Percentiles rank a stretch among this genome's conserved stretches.
These are phyloP conservation scores for Megacollybia platyphylla DNA, from an alignment of 1,284 basidiomycete species.

Conservation along the genomic window DNA sequence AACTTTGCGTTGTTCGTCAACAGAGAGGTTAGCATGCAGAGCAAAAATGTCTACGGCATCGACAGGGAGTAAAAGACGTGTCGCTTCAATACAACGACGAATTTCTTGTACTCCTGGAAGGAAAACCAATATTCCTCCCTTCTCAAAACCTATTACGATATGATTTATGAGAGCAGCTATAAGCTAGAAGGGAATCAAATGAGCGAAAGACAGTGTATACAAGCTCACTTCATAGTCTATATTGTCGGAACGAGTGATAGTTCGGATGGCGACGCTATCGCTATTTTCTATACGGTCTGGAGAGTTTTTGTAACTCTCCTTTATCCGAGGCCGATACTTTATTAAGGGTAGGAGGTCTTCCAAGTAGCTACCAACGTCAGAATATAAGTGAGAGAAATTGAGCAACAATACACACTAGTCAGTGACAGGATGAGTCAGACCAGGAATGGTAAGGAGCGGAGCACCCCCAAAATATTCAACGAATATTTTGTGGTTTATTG, in stretches of 20 bases:
- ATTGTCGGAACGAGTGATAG: slow-evolving; percentile 46
- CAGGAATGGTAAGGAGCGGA: slow-evolving; percentile 77
- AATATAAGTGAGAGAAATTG: neutral
- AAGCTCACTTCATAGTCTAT: slow-evolving; percentile 61
- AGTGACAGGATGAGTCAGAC: slow-evolving; percentile 68
- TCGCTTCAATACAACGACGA: slow-evolving; percentile 63
- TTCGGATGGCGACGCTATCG: slow-evolving; percentile 46
- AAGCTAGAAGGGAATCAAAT: slow-evolving; percentile 28
- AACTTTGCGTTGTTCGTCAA: slow-evolving; percentile 73
- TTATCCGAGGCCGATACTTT: slow-evolving; percentile 27
- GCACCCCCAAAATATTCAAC: slow-evolving; percentile 72
- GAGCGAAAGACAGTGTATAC: neutral
- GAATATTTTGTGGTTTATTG: slow-evolving; percentile 82
- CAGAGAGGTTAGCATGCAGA: slow-evolving; percentile 84
- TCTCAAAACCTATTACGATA: slow-evolving; percentile 31
- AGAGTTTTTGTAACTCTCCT: slow-evolving; percentile 8
- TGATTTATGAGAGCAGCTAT: slow-evolving; percentile 57
- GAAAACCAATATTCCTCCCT: slow-evolving; percentile 76
- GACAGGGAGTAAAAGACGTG: slow-evolving; percentile 28
- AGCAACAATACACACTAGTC: slow-evolving; percentile 42
- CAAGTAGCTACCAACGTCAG: slow-evolving; percentile 43
- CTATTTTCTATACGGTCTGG: slow-evolving; percentile 33
- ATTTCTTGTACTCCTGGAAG: slow-evolving; percentile 85
- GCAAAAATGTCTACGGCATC: slow-evolving; percentile 56
- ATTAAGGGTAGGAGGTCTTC: slow-evolving; percentile 64